Conservation (phyloP, 495 filamentous ascomycete genomes). For the Aspergillus nanangensis region DNA sequence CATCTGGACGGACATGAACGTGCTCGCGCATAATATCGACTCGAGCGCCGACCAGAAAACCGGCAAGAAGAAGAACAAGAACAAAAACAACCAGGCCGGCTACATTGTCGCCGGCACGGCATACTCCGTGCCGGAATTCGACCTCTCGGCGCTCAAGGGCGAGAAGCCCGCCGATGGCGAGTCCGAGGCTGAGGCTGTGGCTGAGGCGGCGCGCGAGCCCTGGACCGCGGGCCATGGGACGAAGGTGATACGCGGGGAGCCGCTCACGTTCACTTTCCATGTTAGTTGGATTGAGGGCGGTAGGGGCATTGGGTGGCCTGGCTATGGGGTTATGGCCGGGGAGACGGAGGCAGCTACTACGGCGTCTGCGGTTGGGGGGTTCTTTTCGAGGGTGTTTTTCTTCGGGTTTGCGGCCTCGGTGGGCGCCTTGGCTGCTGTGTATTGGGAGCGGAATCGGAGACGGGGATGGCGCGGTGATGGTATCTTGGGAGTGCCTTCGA, state of each 20-base stretch:
- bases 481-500: slow-evolving; percentile 34
- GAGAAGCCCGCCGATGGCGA: slow-evolving; percentile 32
- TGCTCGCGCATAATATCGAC: slow-evolving; percentile 70
- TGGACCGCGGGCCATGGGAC: slow-evolving; percentile 45
- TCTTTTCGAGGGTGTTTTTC: slow-evolving; percentile 37
- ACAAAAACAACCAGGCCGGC: slow-evolving; percentile 31
- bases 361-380: slow-evolving; percentile 10
- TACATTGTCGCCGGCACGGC: slow-evolving; percentile 82
- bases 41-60: slow-evolving; percentile 16
- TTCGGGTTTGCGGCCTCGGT: slow-evolving; percentile 40
- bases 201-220: slow-evolving; percentile 37
- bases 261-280: slow-evolving; percentile 71
- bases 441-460: slow-evolving; percentile 40
- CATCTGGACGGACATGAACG: slow-evolving; percentile 82
- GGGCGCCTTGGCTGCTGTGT: slow-evolving; percentile 42
- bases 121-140: slow-evolving; percentile 75
- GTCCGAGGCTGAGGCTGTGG: slow-evolving; percentile 29
- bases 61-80: slow-evolving; percentile 18
- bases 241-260: slow-evolving; percentile 81
- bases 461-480: slow-evolving; percentile 38
- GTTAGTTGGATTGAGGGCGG: slow-evolving; percentile 84
- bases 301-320: slow-evolving; percentile 37
- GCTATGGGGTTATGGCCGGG: too few relatives aligned
- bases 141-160: slow-evolving; percentile 18
- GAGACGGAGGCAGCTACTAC: slow-evolving; percentile 39